phyloP scores from a whole-genome alignment of 2,329 filamentous ascomycete species.

The Phialophora chinensis region DNA sequence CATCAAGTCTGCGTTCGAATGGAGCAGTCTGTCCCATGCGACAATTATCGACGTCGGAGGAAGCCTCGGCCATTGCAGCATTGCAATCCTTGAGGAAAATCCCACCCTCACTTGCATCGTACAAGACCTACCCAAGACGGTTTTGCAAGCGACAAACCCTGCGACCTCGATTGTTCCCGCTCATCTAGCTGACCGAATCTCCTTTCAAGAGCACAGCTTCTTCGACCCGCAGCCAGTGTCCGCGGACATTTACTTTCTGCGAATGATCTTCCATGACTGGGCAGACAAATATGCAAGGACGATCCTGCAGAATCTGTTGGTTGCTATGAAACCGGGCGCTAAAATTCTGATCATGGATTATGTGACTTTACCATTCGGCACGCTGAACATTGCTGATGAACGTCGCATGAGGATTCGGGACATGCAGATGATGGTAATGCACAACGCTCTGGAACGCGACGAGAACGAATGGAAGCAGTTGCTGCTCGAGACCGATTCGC shows the following conservation, averaged over 20 bases:
- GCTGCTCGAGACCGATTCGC: constrained; percentile 51
- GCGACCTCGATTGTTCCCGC: constrained; percentile 21
- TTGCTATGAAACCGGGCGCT: constrained; percentile 62
- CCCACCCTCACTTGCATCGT: constrained; percentile 38
- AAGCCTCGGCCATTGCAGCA: constrained; percentile 28
- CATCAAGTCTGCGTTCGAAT: constrained; percentile 19
- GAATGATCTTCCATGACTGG: constrained; percentile 68
- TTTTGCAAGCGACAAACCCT: constrained; percentile 9
- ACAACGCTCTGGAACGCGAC: constrained; percentile 60
- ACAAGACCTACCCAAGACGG: constrained; percentile 27
- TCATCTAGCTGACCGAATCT: constrained; percentile 39
- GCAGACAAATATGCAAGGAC: constrained; percentile 59
- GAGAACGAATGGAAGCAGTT: constrained; percentile 55
- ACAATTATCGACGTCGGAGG: constrained; percentile 28
- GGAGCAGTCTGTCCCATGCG: constrained; percentile 7
- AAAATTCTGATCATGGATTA: constrained; percentile 53
- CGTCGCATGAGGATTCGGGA: constrained; percentile 21
- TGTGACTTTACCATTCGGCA: constrained; percentile 38
- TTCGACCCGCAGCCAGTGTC: constrained; percentile 61
- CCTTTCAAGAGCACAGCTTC: constrained; percentile 61
- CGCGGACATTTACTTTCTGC: constrained; percentile 66
- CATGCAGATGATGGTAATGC: constrained; percentile 55
- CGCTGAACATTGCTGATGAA: constrained; percentile 18
- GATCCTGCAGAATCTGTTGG: constrained; percentile 59
- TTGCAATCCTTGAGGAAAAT: constrained; percentile 42